Conservation (phyloP, 2,329 filamentous ascomycete genomes). For the Ambrosiella xylebori region DNA sequence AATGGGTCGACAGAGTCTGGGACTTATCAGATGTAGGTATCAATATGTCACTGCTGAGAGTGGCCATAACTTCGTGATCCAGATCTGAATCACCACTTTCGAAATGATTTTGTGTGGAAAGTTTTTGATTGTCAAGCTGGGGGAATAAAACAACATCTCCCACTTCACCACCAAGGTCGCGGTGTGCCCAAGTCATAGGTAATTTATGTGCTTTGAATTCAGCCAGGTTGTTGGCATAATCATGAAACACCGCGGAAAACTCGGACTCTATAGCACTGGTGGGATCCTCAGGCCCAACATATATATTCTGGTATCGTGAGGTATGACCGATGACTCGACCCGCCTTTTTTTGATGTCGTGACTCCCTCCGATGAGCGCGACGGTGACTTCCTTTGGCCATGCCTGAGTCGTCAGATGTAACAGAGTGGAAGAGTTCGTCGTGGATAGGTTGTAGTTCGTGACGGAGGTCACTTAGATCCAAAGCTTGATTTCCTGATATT, state of each 20-base stretch:
- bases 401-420: not conserved
- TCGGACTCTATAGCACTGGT: not conserved
- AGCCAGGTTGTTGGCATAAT: conserved; percentile 54
- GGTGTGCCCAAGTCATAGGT: conserved; percentile 38
- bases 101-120: not conserved
- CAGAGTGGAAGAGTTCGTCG: not conserved
- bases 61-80: not conserved
- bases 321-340: too few species aligned
- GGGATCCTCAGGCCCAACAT: too few species aligned
- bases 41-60: not conserved
- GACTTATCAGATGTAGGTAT: too few species aligned
- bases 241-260: conserved; percentile 17
- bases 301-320: too few species aligned
- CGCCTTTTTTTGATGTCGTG: conserved; percentile 14
- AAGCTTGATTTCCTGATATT: not conserved
- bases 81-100: not conserved
- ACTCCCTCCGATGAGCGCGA: conserved; percentile 10
- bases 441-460: conserved; percentile 4
- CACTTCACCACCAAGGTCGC: conserved; percentile 17
- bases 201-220: conserved; percentile 35
- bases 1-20: too few species aligned
- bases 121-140: not conserved
- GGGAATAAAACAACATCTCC: conserved; percentile 14
- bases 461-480: not conserved
- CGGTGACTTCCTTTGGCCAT: conserved; percentile 12